Base-by-base conservation (phyloP, 176 grass and related monocot genomes). In the Coix lacrymajobi region DNA sequence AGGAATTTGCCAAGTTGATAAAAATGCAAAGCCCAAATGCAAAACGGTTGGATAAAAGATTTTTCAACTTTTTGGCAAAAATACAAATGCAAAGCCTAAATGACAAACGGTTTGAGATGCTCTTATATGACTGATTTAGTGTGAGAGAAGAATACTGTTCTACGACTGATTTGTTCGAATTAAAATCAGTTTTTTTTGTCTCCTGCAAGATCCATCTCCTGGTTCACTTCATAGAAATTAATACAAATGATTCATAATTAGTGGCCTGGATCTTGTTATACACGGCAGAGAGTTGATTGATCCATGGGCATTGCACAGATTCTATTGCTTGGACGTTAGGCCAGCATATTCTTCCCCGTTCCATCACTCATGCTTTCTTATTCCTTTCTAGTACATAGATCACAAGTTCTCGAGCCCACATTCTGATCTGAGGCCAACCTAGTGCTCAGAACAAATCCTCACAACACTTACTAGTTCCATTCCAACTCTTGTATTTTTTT, bases 301-400 rank as follows among this genome's bases (percentile, higher is more conserved):
- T 84, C 48, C 76, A 67, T 68, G 11, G 48, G 75, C 76, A 80
- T 60, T 20, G 49, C 39, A 69, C 39, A 89, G 39, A 80, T 58
- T 58, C 49, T 63, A 24, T 85, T 90, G 43, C 78, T 86, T 82
- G 72, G 12, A 45, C 29, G 16, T 72, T 37, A 54, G 88, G 78
- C 8, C 36, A 86, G 72, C 88, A 89, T 86, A 86, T 90, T 86
- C 88, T 65, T 90, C 76, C 46, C 88, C 57, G 66, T 78, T 66
- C n/a, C 43, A 57, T 52, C 72, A 86, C 83, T 77, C 79, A 45
- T 37, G 33, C 49, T 45, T 44, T 62, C 9, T 3, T 11, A 41
- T 26, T 85, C 69, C 65, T 71, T 61, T 76, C 51, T 52, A 52
- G 49, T 33, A 33, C 33, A 37, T 34, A 5, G 31, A n/a, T 85